phyloP scores from a whole-genome alignment of 225 moss, liverwort and hornwort genomes.

The Pseudisothecium myosuroides region DNA sequence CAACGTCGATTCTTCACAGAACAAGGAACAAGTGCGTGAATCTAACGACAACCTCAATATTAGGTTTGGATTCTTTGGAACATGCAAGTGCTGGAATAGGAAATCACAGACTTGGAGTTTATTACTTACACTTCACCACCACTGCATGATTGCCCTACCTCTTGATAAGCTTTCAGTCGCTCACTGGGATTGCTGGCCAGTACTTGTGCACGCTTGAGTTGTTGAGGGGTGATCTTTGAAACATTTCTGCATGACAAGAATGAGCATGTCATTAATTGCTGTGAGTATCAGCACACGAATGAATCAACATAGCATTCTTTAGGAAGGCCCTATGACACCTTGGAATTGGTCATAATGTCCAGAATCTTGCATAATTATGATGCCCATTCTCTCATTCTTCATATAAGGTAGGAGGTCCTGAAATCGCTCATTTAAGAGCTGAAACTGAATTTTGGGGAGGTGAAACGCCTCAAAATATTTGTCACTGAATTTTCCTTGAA shows the following conservation, averaged over 20 bases:
- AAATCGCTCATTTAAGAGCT: no score
- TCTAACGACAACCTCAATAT: background rate
- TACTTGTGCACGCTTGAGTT: constrained; percentile 29
- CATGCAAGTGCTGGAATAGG: background rate
- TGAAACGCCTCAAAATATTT: no score
- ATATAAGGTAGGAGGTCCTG: no score
- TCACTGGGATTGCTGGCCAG: background rate
- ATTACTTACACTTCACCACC: constrained; percentile 51
- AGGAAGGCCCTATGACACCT: background rate
- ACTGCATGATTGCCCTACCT: constrained; percentile 57
- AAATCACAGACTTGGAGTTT: background rate
- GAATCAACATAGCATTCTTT: background rate
- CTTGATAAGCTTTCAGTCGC: constrained; percentile 52
- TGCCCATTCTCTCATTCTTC: background rate
- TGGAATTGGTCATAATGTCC: background rate
- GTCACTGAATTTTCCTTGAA: no score
- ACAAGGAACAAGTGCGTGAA: background rate
- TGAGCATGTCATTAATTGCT: background rate
- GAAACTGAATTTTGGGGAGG: no score
- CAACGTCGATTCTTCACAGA: constrained; percentile 40
- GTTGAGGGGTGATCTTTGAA: constrained; percentile 34
- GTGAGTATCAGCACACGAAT: background rate
- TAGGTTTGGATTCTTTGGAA: background rate
- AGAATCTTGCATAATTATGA: background rate
- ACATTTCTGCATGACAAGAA: constrained; percentile 26